Evolutionary conservation across 1,284 basidiomycete species (phyloP), one percentile per base, ranked within the genome.

Genomic region (Trametes pubescens): DNA sequence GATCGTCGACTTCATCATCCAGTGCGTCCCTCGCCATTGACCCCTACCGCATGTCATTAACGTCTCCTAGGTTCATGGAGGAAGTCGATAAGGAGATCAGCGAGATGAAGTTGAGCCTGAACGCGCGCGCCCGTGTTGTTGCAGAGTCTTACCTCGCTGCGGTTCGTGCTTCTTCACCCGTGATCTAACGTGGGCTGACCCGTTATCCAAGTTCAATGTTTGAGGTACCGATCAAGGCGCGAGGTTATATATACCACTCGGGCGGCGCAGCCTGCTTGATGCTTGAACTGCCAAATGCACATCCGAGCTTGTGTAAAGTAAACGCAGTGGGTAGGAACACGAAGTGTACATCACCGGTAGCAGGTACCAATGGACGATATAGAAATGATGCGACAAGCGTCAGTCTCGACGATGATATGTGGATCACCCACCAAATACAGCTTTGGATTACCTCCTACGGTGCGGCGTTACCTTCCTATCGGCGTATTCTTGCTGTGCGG

Each of bases 1-100:
- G 82, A 91, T 99, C 60, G 98, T 99, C 49, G 98, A 99, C 80
- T 99, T 99, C 80, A 98, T 99, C 79, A 98, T 99, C 71, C 95
- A 99, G 92, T 95, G 52, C 22, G 60, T 62, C 35, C 8, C 44
- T n/a, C 40, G n/a, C 9, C 53, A 5, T 13, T 14, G 18, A 46
- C 29, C 18, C 6, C 60, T 16, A 48, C 21, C 29, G 34, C n/a
- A 16, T n/a, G 6, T 13, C 2, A 34, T 22, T 51, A 10, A 68
- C 44, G 6, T 8, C 8, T 51, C 44, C 16, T 68, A 94, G 92
- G 75, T 98, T 99, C 77, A 99, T 99, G 96, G 96, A 99, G 76
- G 96, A 99, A 73, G 96, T 99, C 4, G 94, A 95, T 76, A 93
- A 91, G 76, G 93, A 94, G 76, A 95, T 95, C 74, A 94, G 92